Evolutionary conservation across 192 early-diverging fungal species (phyloP), one percentile per base, ranked within the genome.

Genomic region (Backusella australiensis): DNA sequence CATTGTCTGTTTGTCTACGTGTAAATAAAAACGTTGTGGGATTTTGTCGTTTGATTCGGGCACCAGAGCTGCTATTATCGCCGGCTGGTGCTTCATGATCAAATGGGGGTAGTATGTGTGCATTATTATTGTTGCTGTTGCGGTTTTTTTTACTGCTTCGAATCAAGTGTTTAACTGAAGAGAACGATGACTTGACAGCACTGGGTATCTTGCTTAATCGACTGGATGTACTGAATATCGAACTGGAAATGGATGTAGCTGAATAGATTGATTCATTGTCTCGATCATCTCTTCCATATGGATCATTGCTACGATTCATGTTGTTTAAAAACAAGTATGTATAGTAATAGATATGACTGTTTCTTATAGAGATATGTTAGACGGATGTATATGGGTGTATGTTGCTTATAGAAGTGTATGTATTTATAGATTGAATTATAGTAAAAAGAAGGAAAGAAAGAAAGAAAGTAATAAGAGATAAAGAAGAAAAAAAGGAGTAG

Each of bases 241-340:
- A 77, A 44, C 75, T 77, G 12, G 80, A 77, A 21, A 72, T 67
- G 15, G 82, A 83, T 2, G 29, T 39, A n/a, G 49, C 79, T 12
- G 83, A 82, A 67, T 70, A 59, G 34, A 80, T 52, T 17, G 83
- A 85, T 59, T 82, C 79, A 53, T 71, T 77, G 2, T 76, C 76
- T 73, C 46, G 21, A 63, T 63, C 56, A 63, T 63, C 56, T 63
- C 26, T 63, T 29, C 23, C 56, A 6, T 63, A 63, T 63, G 56
- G 23, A 63, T 63, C 56, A 12, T 63, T 63, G 12, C 7, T 63
- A 63, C 26, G 56, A 63, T 29, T 63, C 56, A 63, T 63, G n/a
- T 36, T 59, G 41, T 23, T 75, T 44, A 35, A 42, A 49, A 15
- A 32, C 42, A 14, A 42, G 71, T 39, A 11, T 39, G 9, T 39